These are phyloP conservation scores for Paragyromitra xinjiangensis DNA, from an alignment of 495 filamentous ascomycete genomes.

Conservation along the genomic window DNA sequence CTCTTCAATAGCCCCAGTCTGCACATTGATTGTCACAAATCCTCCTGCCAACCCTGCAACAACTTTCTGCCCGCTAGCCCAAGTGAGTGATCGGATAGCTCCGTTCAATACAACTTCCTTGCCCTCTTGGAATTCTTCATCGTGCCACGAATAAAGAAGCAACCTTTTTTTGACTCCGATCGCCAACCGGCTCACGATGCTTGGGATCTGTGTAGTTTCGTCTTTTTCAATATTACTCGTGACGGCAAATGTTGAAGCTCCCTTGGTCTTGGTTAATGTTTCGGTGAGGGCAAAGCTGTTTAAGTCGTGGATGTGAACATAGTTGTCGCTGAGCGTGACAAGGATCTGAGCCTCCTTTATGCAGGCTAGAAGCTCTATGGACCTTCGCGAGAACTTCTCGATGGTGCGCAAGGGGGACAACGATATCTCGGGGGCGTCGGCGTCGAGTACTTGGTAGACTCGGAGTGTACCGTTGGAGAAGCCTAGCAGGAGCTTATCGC, in stretches of 20 bases:
- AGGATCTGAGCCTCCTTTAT: conserved; percentile 94
- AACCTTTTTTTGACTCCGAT: conserved; percentile 92
- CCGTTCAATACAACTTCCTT: conserved; percentile 81
- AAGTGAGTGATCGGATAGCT: conserved; percentile 82
- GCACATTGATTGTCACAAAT: conserved; percentile 89
- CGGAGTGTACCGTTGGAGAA: conserved; percentile 87
- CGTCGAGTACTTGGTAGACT: conserved; percentile 82
- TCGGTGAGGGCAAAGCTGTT: conserved; percentile 83
- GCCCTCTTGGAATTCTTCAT: conserved; percentile 84
- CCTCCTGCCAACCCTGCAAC: conserved; percentile 87
- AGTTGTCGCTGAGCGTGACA: conserved; percentile 85
- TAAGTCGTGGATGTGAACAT: conserved; percentile 87
- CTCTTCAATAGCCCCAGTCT: conserved; percentile 72
- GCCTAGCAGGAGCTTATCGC: conserved; percentile 89
- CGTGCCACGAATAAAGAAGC: conserved; percentile 92
- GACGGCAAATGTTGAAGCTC: conserved; percentile 87
- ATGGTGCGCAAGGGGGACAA: conserved; percentile 87
- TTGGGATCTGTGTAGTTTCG: conserved; percentile 80
- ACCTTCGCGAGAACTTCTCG: conserved; percentile 88
- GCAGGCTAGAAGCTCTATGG: conserved; percentile 89
- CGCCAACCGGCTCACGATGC: conserved; percentile 87
- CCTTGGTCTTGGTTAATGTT: conserved; percentile 80
- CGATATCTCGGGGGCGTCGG: conserved; percentile 64
- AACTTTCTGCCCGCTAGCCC: conserved; percentile 84
- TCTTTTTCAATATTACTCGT: conserved; percentile 96